Conservation (phyloP, 371 early-diverging fungal species). For the Basidiobolus meristosporus region DNA sequence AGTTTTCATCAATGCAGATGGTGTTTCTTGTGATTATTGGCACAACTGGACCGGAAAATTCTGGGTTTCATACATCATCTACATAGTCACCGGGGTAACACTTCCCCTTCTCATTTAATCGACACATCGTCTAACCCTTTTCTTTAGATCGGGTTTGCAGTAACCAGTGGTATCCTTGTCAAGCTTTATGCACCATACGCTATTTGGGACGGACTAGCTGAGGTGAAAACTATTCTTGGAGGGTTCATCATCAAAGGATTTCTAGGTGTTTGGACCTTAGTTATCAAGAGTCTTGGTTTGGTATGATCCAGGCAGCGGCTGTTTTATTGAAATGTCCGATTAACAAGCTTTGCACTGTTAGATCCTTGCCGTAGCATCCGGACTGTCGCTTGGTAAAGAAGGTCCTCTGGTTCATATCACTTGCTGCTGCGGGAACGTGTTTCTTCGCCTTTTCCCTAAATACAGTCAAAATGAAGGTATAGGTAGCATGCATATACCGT, state of each 20-base stretch:
- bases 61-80: conserved; percentile 1
- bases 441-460: conserved; percentile 48
- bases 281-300: conserved; percentile 47
- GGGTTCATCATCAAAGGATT: conserved; percentile 69
- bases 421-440: conserved; percentile 57
- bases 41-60: conserved; percentile 8
- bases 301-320: conserved; percentile 6
- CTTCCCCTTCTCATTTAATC: no score
- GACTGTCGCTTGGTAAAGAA: conserved; percentile 60
- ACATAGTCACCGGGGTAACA: conserved; percentile 2
- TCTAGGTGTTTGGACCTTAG: conserved; percentile 46
- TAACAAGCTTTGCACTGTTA: neutral
- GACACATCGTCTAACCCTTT: neutral
- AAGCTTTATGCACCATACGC: conserved; percentile 54
- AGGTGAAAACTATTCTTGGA: conserved; percentile 67
- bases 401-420: conserved; percentile 68
- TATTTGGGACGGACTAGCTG: conserved; percentile 63
- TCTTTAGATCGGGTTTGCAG: conserved; percentile 17
- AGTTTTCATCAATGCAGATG: conserved; percentile 5
- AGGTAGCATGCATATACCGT: neutral
- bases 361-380: conserved; percentile 40
- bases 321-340: neutral
- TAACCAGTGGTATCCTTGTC: conserved; percentile 22
- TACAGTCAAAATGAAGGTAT: conserved; percentile 42
- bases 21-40: conserved; percentile 20